Evolutionary conservation across 2,329 filamentous ascomycete genomes (phyloP), one percentile per base, ranked within the genome.

Genomic region (Sclerotinia nivalis): DNA sequence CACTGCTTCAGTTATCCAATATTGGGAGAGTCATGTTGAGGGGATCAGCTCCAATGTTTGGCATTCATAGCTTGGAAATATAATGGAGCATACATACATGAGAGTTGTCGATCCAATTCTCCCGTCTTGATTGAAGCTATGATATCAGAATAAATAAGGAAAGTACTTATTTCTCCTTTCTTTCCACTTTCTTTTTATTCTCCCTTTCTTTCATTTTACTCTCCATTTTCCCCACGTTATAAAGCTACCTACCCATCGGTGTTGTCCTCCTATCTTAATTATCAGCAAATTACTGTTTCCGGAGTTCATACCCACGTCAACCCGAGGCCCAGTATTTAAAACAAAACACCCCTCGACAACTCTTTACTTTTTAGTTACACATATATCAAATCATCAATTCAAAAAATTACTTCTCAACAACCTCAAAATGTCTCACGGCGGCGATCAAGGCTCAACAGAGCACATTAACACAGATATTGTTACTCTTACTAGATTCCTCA

Each of bases 401-500:
- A 47, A 56, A 31, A 68, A 31, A 47, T 55, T 45, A 40, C 59
- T 64, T 34, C 28, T 54, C n/a, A 69, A 71, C 47, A 55, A 37
- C 54, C 43, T 69, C 73, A 75, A 70, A 67, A 77, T 77, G 75
- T 70, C 73, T 65, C 58, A 70, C 68, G 74, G 73, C 72, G 72
- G 72, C 10, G 68, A 66, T 54, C 70, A 69, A 50, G 70, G 73
- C 64, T 74, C 88, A 75, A 84, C 85, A 76, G 93, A 97, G 84
- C 90, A 91, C 80, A 89, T 99, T 84, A 97, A 98, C 86, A 96
- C 93, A 73, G 89, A 97, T 81, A 98, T 99, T 79, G 87, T 98
- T 79, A 98, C 96, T 69, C 89, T 99, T 76, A 97, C 96, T 55
- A 88, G 96, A 72, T 97, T 96, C 86, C 87, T 99, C 77, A 98